Evolutionary conservation across 139 green algal species (phyloP), one percentile per base, ranked within the genome.

Genomic region (Volvox reticuliferus): DNA sequence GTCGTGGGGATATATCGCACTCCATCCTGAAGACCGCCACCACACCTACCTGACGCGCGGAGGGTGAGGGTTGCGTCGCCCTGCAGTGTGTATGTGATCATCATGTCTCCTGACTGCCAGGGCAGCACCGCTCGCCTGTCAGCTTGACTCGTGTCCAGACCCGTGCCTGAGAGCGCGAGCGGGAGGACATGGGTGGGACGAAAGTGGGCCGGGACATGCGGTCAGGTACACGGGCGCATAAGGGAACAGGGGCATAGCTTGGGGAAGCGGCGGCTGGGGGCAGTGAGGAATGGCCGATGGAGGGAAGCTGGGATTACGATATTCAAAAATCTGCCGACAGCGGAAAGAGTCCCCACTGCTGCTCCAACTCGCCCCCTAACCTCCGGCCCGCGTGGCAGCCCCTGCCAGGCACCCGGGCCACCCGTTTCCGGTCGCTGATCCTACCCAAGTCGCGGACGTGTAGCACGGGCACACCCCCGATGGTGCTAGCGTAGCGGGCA

Each of bases 21-120:
- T 12, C 24, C 65, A 5, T 73, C 65, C 65, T 16, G 65, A 30
- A 9, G 9, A 73, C 24, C 65, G 65, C 21, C 65, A 28, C 65
- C 65, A 71, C 26, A 71, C 37, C 13, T 0, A 89, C 92, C 92
- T 26, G 91, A 94, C 0, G 94, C 96, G 0, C 96, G 82, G 33
- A 98, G 91, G 17, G 96, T 98, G 61, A 97, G 85, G 16, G 86
- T 91, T 16, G 83, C 93, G 1, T 86, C 81, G 19, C 91, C 93
- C n/a, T 94, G 87, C 75, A 97, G 86, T 0, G 62, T 91, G 82
- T 95, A 96, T 0, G 94, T 97, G 28, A 97, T 91, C 95, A 97
- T 97, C 78, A 97, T 94, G 92, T 98, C 96, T 0, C 95, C 94
- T 0, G 88, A 55, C 16, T 92, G 82, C 96, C 96, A 98, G 28